A percentile compares a stretch with the other conserved stretches of the same genome.
Conservation (phyloP, 257 asterid genomes). For the Scutellaria barbata region DNA sequence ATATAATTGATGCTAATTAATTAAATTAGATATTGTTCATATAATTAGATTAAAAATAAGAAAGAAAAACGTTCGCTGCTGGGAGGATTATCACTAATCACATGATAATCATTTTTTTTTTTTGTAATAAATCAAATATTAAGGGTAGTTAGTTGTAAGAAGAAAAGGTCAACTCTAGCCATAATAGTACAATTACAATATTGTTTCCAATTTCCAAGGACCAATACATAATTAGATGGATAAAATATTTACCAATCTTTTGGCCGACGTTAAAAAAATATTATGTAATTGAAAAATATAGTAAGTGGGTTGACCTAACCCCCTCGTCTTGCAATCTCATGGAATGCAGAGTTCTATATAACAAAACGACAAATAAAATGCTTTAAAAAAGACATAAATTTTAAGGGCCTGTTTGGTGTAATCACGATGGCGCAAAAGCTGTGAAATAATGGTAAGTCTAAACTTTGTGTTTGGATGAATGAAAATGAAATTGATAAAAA, state of each 20-base stretch:
- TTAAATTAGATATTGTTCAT: no score
- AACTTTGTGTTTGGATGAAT: no score
- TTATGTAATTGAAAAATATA: background rate
- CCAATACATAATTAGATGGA: background rate
- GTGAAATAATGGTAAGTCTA: no score
- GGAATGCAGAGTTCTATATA: background rate
- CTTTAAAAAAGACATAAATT: no score
- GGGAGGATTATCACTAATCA: no score
- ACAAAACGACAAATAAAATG: background rate
- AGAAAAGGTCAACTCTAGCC: background rate
- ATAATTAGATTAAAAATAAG: no score
- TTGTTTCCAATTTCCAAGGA: slow-evolving; percentile 28
- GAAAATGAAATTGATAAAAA: no score
- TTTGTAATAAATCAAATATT: no score
- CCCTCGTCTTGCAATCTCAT: background rate
- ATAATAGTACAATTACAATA: background rate
- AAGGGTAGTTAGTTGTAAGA: background rate
- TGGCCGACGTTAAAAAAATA: slow-evolving; percentile 12
- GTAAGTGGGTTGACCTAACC: slow-evolving; percentile 31
- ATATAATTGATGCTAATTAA: no score
- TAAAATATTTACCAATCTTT: background rate
- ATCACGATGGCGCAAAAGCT: no score
- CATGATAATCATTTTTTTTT: background rate
- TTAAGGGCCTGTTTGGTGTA: background rate
- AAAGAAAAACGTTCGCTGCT: no score